Evolutionary conservation across 257 asterid genomes (phyloP).

Genomic region (Lavandula angustifolia): DNA sequence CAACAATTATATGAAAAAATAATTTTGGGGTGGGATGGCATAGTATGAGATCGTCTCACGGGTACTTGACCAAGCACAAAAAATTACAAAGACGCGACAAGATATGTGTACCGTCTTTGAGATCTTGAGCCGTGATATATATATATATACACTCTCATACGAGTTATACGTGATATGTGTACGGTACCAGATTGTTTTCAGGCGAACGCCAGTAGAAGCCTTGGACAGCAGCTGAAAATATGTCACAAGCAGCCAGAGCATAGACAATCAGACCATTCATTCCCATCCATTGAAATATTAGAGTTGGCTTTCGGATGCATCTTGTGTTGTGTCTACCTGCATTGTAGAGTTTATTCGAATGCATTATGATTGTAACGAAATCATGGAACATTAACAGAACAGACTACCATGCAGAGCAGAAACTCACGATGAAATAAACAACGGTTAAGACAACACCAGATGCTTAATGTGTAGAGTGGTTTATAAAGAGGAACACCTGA

Average conservation of each 20-base stretch:
- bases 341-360: constrained; percentile 17
- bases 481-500: constrained; percentile 82
- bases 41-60: no score
- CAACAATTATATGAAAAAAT: background rate
- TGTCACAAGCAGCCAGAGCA: constrained; percentile 87
- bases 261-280: constrained; percentile 85
- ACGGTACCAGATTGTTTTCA: constrained; percentile 72
- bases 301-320: constrained; percentile 57
- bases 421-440: constrained; percentile 70
- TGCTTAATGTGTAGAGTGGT: constrained; percentile 80
- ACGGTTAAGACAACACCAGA: constrained; percentile 62
- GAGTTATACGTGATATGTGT: no score
- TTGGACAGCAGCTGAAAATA: constrained; percentile 79
- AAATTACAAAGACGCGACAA: no score
- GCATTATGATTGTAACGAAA: background rate
- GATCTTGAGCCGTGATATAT: no score
- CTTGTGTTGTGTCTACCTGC: constrained; percentile 73
- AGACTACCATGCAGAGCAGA: constrained; percentile 2
- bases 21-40: background rate
- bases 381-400: background rate
- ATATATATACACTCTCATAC: no score
- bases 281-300: constrained; percentile 92
- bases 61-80: no score
- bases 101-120: no score
- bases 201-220: constrained; percentile 88